Conservation (phyloP, 306 rosid genomes). For the Quercus rubra region DNA sequence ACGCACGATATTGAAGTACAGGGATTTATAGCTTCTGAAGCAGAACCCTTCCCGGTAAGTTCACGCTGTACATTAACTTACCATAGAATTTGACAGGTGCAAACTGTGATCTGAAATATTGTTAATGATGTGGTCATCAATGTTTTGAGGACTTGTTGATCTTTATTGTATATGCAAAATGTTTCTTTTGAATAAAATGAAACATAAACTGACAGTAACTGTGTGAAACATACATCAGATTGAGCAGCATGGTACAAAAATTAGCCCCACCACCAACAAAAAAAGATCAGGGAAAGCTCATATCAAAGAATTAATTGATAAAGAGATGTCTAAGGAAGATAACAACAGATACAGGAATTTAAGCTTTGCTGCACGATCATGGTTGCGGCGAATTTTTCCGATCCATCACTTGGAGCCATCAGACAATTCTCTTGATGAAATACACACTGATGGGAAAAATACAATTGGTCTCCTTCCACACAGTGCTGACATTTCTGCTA, state of each 20-base stretch:
- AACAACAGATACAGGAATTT: conserved; percentile 29
- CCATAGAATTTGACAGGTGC: not conserved
- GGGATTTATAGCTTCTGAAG: conserved; percentile 28
- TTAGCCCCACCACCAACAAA: conserved; percentile 8
- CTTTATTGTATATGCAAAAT: too few relatives aligned
- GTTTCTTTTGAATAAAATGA: too few relatives aligned
- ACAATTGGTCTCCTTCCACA: not conserved
- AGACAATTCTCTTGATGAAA: conserved; percentile 7
- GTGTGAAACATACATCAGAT: conserved; percentile 31
- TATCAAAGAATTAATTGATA: conserved; percentile 13
- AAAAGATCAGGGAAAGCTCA: conserved; percentile 24
- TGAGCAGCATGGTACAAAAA: conserved; percentile 22
- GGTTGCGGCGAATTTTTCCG: conserved; percentile 24
- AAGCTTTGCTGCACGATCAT: conserved; percentile 23
- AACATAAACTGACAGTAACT: conserved; percentile 13
- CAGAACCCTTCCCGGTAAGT: conserved; percentile 48
- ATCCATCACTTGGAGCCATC: conserved; percentile 34
- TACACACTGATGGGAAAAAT: not conserved
- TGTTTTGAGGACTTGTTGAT: too few relatives aligned
- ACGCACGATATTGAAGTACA: conserved; percentile 17
- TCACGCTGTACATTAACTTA: not conserved
- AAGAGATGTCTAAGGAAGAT: conserved; percentile 24
- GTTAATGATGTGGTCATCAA: too few relatives aligned
- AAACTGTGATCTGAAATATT: not conserved
- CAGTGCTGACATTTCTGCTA: not conserved